Base-by-base conservation (phyloP, 2,329 filamentous ascomycete species). In the Stemphylium vesicarium region DNA sequence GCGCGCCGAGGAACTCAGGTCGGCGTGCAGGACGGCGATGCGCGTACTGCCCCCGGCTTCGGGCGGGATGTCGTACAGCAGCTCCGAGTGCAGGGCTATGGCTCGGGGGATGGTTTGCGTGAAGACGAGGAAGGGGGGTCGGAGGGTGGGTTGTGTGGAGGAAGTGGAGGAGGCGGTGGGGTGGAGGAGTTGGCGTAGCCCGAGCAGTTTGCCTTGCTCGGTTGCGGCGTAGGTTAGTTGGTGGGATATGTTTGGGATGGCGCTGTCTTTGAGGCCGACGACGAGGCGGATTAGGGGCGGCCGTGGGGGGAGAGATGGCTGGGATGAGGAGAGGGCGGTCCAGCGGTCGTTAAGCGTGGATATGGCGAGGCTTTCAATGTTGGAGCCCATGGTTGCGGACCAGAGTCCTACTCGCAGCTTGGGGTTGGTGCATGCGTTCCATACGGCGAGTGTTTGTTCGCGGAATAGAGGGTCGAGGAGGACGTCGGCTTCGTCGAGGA, bases 341-440 rank as follows among this genome's bases (percentile, higher is more conserved):
- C 63, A 68, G 82, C 76, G 33, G 58, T 71, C 37, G 76, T 71
- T 45, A 75, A 82, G 32, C 12, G 88, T 88, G n/a, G 85, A 84
- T 6, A 84, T 84, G 41, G 91, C 85, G 7, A 97, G 80, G 16
- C 87, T 82, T 78, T 99, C 95, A 37, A 98, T 90, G 65, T 89
- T 95, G 13, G 94, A 96, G 3, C 91, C 92, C 88, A 99, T 97
- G 0, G 95, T 99, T 12, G 95, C 95, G 12, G 95, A 98, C 92
- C 94, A 99, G 56, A 96, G 87, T 9, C 90, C 91, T 3, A 92
- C 82, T 20, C 87, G 85, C 8, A 98, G 80, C n/a, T 82, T 77
- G 3, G 85, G 81, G 63, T 88, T 87, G 2, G 81, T 86, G 74
- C 94, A 94, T 3, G 90, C 85, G 37, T 85, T 84, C 92, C 93